A percentile compares a stretch with the other conserved stretches of the same genome.
These are phyloP conservation scores for Viola pubescens DNA, from an alignment of 441 rosid genomes.

Conservation along the genomic window DNA sequence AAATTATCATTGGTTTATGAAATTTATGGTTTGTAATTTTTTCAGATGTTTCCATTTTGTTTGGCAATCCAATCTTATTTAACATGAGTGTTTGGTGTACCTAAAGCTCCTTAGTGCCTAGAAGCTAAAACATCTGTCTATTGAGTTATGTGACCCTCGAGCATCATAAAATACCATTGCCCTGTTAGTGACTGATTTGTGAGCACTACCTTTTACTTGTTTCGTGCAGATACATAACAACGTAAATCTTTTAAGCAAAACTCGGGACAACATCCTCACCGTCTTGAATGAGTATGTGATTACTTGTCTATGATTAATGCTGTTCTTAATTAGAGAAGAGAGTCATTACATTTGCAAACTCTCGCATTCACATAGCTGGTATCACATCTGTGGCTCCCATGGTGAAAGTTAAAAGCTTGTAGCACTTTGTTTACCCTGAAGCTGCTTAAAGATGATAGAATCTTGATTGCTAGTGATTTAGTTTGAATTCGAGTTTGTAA, in stretches of 20 bases:
- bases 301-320: not conserved
- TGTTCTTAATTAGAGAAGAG: not conserved
- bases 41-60: no score
- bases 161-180: not conserved
- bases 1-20: no score
- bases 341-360: not conserved
- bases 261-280: constrained; percentile 69
- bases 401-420: not conserved
- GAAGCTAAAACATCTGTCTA: not conserved
- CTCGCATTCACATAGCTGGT: not conserved
- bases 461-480: no score
- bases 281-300: constrained; percentile 63
- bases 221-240: constrained; percentile 65
- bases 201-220: not conserved
- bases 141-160: not conserved
- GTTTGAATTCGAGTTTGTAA: no score
- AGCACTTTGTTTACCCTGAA: not conserved
- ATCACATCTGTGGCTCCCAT: not conserved
- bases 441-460: no score
- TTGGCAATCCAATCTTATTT: no score
- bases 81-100: no score
- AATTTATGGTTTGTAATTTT: no score
- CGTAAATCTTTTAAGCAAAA: constrained; percentile 50
- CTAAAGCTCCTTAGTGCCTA: no score
- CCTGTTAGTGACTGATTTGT: not conserved